Conservation (phyloP, 495 filamentous ascomycete genomes). For the Xylaria grammica region DNA sequence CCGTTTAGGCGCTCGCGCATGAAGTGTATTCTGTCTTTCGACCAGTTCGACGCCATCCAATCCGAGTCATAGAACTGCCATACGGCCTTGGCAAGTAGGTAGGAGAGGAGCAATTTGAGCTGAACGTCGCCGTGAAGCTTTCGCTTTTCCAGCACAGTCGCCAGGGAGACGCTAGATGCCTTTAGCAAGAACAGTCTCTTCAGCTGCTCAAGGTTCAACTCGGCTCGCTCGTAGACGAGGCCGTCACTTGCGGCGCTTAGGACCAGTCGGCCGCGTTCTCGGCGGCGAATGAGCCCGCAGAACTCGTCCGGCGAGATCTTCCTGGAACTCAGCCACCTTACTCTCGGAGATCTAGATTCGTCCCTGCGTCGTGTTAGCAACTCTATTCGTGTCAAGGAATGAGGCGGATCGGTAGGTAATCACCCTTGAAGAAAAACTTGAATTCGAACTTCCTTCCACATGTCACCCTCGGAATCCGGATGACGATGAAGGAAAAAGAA, state of each 20-base stretch:
- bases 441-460: slow-evolving; percentile 9
- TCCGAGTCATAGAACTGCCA: slow-evolving; percentile 37
- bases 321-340: not conserved
- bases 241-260: slow-evolving; percentile 2
- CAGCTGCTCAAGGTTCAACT: not conserved
- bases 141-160: not conserved
- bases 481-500: slow-evolving; percentile 8
- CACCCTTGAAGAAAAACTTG: slow-evolving; percentile 2
- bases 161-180: not conserved
- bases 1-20: slow-evolving; percentile 30
- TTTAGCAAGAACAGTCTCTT: not conserved
- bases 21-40: slow-evolving; percentile 32
- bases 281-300: not conserved
- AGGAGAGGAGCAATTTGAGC: slow-evolving; percentile 26
- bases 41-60: slow-evolving; percentile 31
- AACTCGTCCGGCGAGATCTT: not conserved
- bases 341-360: not conserved
- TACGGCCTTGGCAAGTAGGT: slow-evolving; percentile 29
- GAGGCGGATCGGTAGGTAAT: not conserved
- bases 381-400: not conserved
- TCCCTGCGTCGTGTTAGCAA: not conserved
- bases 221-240: slow-evolving; percentile 4
- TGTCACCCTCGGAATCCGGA: not conserved
- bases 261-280: not conserved
- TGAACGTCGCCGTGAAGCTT: slow-evolving; percentile 1